These are phyloP conservation scores for Balamuthia mandrillaris DNA, from an alignment of 208 protist species.

Conservation along the genomic window DNA sequence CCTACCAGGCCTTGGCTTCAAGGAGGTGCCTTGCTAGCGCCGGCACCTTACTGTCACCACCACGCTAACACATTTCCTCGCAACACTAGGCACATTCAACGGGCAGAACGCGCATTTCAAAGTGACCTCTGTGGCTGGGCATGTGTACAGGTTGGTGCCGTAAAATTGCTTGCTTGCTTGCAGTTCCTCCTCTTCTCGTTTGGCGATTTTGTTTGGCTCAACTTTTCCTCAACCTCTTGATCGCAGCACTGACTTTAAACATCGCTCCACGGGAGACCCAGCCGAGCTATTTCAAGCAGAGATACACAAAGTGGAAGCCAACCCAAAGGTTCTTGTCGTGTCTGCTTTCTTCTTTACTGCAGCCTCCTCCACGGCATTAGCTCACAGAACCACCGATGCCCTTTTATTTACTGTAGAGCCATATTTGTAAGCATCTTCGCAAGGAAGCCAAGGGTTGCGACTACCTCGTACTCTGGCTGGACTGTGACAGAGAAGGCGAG, in stretches of 20 bases:
- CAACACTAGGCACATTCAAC: constrained; percentile 75
- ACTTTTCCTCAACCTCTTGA: neutral
- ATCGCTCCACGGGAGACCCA: constrained; percentile 82
- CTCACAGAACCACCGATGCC: neutral
- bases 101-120: constrained; percentile 72
- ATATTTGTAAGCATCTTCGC: constrained; percentile 39
- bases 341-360: neutral
- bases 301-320: constrained; percentile 79
- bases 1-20: too few species aligned
- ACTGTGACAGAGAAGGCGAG: constrained; percentile 94
- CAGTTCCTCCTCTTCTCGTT: too few species aligned
- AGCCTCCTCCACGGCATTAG: neutral
- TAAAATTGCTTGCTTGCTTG: neutral
- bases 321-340: constrained; percentile 62
- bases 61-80: too few species aligned
- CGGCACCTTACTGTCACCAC: too few species aligned
- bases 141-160: constrained; percentile 71
- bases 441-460: constrained; percentile 73
- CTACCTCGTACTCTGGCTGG: constrained; percentile 87
- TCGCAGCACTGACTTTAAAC: constrained; percentile 82
- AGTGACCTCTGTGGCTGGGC: constrained; percentile 84
- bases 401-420: neutral
- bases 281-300: constrained; percentile 80
- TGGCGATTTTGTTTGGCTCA: too few species aligned
- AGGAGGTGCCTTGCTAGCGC: neutral